Conservation (phyloP, 78 protist genomes). For the Mantamonas sphyraenae region DNA sequence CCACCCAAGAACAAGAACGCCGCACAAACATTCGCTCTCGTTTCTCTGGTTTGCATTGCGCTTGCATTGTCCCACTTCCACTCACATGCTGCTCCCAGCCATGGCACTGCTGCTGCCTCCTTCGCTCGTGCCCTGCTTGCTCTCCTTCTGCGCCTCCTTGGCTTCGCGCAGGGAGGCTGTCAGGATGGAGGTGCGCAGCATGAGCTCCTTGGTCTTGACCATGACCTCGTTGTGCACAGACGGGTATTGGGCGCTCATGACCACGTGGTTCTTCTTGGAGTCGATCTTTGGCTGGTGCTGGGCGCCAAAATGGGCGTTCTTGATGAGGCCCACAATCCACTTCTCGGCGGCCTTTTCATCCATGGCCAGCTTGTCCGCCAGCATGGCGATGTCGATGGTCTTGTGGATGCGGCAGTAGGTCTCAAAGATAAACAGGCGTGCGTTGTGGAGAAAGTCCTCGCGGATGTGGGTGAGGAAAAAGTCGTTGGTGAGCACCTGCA, state of each 20-base stretch:
- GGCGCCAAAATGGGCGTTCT: constrained; percentile 45
- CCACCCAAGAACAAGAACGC: too few species aligned
- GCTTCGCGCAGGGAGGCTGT: too few species aligned
- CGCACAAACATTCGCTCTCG: too few species aligned
- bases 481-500: constrained; percentile 61
- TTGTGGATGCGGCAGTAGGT: constrained; percentile 81
- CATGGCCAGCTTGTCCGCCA: constrained; percentile 68
- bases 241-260: constrained; percentile 62
- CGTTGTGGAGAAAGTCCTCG: constrained; percentile 72
- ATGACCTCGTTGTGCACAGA: constrained; percentile 66
- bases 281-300: constrained; percentile 78
- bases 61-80: too few species aligned
- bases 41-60: too few species aligned
- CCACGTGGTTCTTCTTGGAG: constrained; percentile 45
- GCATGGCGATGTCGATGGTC: constrained; percentile 53
- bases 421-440: constrained; percentile 80
- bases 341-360: constrained; percentile 59
- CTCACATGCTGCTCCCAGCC: too few species aligned
- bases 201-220: constrained; percentile 64
- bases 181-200: constrained; percentile 4
- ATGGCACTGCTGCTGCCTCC: too few species aligned
- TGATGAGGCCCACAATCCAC: constrained; percentile 83
- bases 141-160: too few species aligned
- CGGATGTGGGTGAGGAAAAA: constrained; percentile 44
- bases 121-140: too few species aligned